Conservation (phyloP, 305 asterid genomes). For the Fraxinus angustifolia region DNA sequence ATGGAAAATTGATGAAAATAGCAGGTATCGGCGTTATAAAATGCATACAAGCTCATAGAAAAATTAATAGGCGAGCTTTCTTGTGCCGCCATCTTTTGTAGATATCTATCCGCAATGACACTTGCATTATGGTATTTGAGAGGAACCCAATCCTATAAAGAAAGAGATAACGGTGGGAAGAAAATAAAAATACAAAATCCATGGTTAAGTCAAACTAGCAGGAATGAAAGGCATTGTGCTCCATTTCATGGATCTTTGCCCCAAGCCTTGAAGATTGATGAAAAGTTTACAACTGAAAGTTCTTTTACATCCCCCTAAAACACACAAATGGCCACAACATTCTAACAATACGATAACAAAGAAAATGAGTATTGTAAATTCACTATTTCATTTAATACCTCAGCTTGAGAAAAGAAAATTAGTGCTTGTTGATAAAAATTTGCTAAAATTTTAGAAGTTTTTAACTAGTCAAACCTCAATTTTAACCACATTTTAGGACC, state of each 20-base stretch:
- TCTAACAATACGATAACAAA: background rate
- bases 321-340: background rate
- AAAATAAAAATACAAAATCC: slow-evolving; percentile 4
- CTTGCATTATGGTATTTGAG: slow-evolving; percentile 59
- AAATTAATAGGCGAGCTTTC: slow-evolving; percentile 48
- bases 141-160: slow-evolving; percentile 61
- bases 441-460: background rate
- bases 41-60: slow-evolving; percentile 60
- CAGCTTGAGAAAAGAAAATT: background rate
- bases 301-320: background rate
- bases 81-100: slow-evolving; percentile 45
- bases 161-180: slow-evolving; percentile 3
- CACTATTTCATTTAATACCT: background rate
- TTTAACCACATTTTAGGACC: background rate
- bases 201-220: background rate
- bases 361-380: background rate
- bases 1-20: background rate
- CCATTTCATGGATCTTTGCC: slow-evolving; percentile 1
- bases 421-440: background rate
- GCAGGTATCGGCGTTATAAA: slow-evolving; percentile 3
- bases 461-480: background rate
- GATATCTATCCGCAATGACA: slow-evolving; percentile 46
- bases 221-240: background rate
- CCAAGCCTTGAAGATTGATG: background rate
- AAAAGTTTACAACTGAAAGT: background rate